Percentiles rank a stretch among this genome's conserved stretches.
phyloP scores from a whole-genome alignment of 495 filamentous ascomycete species.

The Aspergillus sclerotioniger region DNA sequence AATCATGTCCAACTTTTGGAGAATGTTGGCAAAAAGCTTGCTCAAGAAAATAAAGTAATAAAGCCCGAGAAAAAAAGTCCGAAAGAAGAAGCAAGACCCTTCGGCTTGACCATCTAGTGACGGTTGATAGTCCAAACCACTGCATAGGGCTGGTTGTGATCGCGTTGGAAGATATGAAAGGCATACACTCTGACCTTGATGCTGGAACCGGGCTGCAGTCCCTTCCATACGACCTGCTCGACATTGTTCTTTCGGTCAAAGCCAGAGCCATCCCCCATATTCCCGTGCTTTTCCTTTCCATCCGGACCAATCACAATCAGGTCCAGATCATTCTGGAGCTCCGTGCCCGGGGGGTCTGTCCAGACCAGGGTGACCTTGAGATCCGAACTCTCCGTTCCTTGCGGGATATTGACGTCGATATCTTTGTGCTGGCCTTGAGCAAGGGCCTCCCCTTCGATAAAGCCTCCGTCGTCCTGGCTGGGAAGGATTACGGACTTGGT shows the following conservation, averaged over 20 bases:
- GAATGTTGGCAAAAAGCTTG: no score
- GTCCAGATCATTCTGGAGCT: slow-evolving; percentile 15
- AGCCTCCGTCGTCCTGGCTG: neutral
- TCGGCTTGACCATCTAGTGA: no score
- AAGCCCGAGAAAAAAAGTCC: no score
- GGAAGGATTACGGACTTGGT: slow-evolving; percentile 7
- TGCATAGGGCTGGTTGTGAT: no score
- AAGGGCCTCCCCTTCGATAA: neutral
- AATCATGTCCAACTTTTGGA: no score
- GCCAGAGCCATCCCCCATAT: slow-evolving; percentile 1
- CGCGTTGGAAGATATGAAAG: no score
- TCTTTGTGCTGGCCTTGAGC: neutral
- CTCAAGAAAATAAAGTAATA: no score
- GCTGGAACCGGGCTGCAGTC: no score
- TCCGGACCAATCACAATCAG: neutral
- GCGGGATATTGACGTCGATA: slow-evolving; percentile 2
- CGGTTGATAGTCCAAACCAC: no score
- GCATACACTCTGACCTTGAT: no score
- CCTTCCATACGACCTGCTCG: slow-evolving; percentile 10
- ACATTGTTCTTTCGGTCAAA: slow-evolving; percentile 17
- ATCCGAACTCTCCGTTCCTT: neutral
- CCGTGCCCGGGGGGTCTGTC: slow-evolving; percentile 6
- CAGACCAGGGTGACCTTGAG: slow-evolving; percentile 16
- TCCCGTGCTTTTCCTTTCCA: slow-evolving; percentile 9
- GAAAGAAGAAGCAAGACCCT: no score